phyloP scores from a whole-genome alignment of 768 basidiomycete genomes.

The Auriscalpium microsporum region DNA sequence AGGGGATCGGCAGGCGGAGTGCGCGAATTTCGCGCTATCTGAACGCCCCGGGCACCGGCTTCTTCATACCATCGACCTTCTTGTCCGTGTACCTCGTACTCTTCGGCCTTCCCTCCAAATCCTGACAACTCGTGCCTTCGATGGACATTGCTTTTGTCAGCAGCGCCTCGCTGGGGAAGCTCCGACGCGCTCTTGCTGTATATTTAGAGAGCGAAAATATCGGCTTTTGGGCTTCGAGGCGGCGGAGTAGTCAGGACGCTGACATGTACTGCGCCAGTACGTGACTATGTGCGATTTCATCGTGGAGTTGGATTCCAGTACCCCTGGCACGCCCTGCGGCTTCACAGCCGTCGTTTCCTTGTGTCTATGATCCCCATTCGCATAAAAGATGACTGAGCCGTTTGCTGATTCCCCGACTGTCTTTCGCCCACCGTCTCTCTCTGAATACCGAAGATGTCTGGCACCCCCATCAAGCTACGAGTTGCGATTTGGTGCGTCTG shows the following conservation, averaged over 20 bases:
- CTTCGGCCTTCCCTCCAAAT: neutral
- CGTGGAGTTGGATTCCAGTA: neutral
- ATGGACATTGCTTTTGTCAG: neutral
- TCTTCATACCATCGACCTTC: neutral
- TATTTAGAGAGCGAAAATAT: neutral
- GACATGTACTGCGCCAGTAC: neutral
- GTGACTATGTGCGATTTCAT: neutral
- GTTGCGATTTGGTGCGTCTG: constrained; percentile 46
- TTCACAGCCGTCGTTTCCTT: too few species aligned
- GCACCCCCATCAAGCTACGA: constrained; percentile 26
- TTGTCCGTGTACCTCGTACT: constrained; percentile 5
- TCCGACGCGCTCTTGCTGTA: neutral
- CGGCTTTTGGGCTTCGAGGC: neutral
- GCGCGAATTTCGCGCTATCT: neutral
- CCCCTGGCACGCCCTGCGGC: too few species aligned
- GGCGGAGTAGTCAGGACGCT: neutral
- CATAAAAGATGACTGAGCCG: too few species aligned
- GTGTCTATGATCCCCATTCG: too few species aligned
- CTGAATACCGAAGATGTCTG: neutral
- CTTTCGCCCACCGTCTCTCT: too few species aligned
- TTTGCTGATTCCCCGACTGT: too few species aligned
- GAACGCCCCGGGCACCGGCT: neutral
- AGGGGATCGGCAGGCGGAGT: too few species aligned
- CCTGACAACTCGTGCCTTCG: neutral
- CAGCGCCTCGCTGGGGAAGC: too few species aligned